Percentiles rank a stretch among this genome's conserved stretches.
phyloP scores from a whole-genome alignment of 768 basidiomycete species.

The Panaeolus papilionaceus region DNA sequence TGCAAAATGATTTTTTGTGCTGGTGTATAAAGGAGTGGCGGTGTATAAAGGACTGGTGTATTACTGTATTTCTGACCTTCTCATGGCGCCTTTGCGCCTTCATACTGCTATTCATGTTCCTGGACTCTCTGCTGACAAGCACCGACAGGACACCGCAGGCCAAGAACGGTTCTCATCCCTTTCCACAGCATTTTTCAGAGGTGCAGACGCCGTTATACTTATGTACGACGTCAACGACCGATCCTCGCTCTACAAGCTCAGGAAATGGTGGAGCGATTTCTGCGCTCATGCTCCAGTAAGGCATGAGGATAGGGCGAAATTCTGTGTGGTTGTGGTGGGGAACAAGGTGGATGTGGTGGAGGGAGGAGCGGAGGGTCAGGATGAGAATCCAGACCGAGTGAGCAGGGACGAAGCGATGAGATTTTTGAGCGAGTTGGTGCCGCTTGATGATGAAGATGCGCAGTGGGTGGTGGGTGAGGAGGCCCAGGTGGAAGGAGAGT shows the following conservation, averaged over 20 bases:
- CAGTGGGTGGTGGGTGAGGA: not conserved
- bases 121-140: not conserved
- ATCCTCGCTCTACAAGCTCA: conserved; percentile 61
- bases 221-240: conserved; percentile 82
- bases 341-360: conserved; percentile 73
- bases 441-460: conserved; percentile 32
- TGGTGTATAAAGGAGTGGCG: no score
- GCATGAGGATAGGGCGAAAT: conserved; percentile 66
- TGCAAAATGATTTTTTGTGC: no score
- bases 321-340: conserved; percentile 78
- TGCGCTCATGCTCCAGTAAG: conserved; percentile 65
- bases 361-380: not conserved
- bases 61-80: conserved; percentile 17
- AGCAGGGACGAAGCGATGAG: conserved; percentile 50
- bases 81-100: not conserved
- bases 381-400: conserved; percentile 24
- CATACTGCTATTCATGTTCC: not conserved
- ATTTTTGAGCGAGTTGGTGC: conserved; percentile 66
- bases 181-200: conserved; percentile 84
- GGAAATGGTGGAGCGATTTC: conserved; percentile 85
- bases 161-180: conserved; percentile 89
- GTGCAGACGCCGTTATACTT: conserved; percentile 81
- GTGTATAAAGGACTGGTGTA: no score
- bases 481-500: not conserved
- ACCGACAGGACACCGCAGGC: conserved; percentile 76